Base-by-base conservation (phyloP, 108 stramenopile species). In the Cyclostephanos tholiformis region DNA sequence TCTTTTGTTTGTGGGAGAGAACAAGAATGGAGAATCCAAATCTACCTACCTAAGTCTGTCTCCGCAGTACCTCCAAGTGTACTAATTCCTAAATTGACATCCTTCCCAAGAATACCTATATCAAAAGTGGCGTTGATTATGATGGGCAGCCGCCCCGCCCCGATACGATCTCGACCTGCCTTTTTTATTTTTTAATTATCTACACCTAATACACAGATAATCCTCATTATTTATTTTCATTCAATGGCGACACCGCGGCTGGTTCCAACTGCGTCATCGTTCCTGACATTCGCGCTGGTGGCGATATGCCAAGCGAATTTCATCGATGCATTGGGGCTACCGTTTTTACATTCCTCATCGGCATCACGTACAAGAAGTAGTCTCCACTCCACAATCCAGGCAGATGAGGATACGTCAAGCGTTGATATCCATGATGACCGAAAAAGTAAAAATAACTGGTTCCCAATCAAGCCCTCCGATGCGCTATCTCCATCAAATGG, bases 381-480 rank as follows among this genome's bases (percentile, higher is more conserved):
- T 12, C 67, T 16, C 29, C 49, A 72, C 38, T 72, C 71, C 51
- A 64, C 71, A 35, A 0, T 64, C 6, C 58, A 60, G 44, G 46
- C 69, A 58, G 63, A 73, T 22, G 72, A 56, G 32, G 17, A 32
- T 8, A 49, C 64, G 23, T n/a, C 59, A 52, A 25, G 6, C 46
- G 32, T 25, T 6, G 23, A 23, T 20, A 51, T 36, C 20, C 38
- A 17, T 20, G 16, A n/a, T 65, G 50, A 6, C 8, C 23, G 27
- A 51, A 73, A 73, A 43, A 65, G 2, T 6, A 75, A 75, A 39
- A 75, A 69, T 56, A 52, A 27, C 38, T 80, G 79, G 79, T 80
- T 76, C 35, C 79, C 79, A 26, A 56, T 80, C 51, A 69, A 66
- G 46, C 79, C 79, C 11, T 74, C 79, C 29, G 79, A 80, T 63